Conservation (phyloP, 306 rosid genomes). For the Gillenia trifoliata region DNA sequence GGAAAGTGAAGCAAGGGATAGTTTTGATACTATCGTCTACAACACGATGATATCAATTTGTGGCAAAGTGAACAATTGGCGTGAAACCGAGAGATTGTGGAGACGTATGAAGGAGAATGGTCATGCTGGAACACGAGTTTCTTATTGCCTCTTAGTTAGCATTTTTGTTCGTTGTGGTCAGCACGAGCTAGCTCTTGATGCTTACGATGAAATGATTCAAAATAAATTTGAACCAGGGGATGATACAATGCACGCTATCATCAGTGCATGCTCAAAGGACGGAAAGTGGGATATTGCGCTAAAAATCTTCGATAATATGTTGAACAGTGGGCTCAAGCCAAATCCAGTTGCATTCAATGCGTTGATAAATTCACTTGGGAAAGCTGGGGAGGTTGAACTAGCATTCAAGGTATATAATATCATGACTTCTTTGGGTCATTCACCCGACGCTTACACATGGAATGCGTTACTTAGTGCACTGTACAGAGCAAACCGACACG, state of each 20-base stretch:
- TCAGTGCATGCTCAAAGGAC: conserved; percentile 65
- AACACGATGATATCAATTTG: conserved; percentile 80
- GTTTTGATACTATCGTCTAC: conserved; percentile 64
- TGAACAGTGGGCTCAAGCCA: conserved; percentile 51
- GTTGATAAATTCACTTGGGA: conserved; percentile 70
- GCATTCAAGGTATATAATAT: conserved; percentile 50
- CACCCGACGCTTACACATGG: conserved; percentile 75
- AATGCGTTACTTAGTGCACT: conserved; percentile 63
- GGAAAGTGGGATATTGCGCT: conserved; percentile 72
- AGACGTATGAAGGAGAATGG: conserved; percentile 57
- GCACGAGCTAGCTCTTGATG: conserved; percentile 71
- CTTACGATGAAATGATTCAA: conserved; percentile 69
- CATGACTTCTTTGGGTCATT: conserved; percentile 52
- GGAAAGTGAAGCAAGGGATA: conserved; percentile 36
- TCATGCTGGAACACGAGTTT: conserved; percentile 41
- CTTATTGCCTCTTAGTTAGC: conserved; percentile 62
- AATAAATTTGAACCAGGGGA: conserved; percentile 50
- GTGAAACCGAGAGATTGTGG: conserved; percentile 75
- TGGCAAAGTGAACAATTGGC: conserved; percentile 58
- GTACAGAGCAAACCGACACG: conserved; percentile 43
- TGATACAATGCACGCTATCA: conserved; percentile 59
- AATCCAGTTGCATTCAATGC: conserved; percentile 62
- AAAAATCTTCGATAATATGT: conserved; percentile 50
- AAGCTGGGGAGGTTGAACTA: conserved; percentile 58
- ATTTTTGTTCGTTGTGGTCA: conserved; percentile 56